These are phyloP conservation scores for Candida smagusa DNA, from an alignment of 1,139 yeast species.

Conservation along the genomic window DNA sequence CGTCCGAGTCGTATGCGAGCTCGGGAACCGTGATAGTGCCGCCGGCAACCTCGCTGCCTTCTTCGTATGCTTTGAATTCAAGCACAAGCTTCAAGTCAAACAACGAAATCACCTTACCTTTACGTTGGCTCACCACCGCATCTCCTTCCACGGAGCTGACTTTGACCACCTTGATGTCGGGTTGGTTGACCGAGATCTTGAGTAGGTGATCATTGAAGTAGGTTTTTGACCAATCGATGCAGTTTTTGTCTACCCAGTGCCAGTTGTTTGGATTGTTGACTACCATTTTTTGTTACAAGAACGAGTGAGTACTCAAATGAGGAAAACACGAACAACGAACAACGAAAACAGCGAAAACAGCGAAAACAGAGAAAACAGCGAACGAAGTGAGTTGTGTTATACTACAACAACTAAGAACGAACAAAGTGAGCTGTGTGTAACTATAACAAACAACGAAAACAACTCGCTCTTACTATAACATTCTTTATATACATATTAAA, in stretches of 20 bases:
- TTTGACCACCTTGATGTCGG: constrained; percentile 43
- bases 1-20: constrained; percentile 89
- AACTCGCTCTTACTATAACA: too few species aligned
- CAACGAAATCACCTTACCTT: constrained; percentile 91
- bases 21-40: constrained; percentile 88
- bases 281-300: too few species aligned
- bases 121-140: constrained; percentile 93
- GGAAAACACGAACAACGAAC: too few species aligned
- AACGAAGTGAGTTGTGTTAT: too few species aligned
- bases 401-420: too few species aligned
- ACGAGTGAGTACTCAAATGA: too few species aligned
- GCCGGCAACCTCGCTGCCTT: constrained; percentile 27
- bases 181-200: constrained; percentile 40
- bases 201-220: constrained; percentile 64
- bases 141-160: constrained; percentile 86
- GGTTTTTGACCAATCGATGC: constrained; percentile 82
- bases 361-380: too few species aligned
- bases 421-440: too few species aligned
- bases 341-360: too few species aligned
- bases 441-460: too few species aligned
- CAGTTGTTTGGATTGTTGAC: constrained; percentile 52
- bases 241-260: constrained; percentile 99
- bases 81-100: constrained; percentile 75
- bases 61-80: constrained; percentile 50
- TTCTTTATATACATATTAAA: too few species aligned